Evolutionary conservation across 2,329 filamentous ascomycete genomes (phyloP).

Genomic region (Dactylella cylindrospora): DNA sequence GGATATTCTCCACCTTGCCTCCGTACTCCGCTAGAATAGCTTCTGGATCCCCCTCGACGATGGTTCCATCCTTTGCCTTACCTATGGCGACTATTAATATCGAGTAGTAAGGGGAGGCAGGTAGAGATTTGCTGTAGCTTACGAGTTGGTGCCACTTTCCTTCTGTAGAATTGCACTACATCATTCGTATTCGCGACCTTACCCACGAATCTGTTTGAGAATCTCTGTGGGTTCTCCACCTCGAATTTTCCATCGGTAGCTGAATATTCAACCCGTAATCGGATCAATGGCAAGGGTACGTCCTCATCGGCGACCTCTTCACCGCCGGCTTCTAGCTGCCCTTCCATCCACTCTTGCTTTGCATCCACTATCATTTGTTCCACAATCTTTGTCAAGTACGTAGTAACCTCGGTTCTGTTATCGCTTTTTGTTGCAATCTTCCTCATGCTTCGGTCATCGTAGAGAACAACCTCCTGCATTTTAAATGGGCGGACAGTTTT

Average conservation of each 20-base stretch:
- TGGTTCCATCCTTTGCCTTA: conserved; percentile 56
- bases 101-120: neutral
- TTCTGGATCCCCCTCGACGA: conserved; percentile 64
- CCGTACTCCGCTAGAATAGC: conserved; percentile 61
- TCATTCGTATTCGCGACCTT: conserved; percentile 92
- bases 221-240: conserved; percentile 91
- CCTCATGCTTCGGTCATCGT: conserved; percentile 73
- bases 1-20: conserved; percentile 68
- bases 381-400: conserved; percentile 73
- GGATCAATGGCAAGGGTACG: conserved; percentile 77
- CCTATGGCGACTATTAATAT: conserved; percentile 35
- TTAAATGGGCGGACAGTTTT: conserved; percentile 90
- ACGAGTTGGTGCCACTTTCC: conserved; percentile 66
- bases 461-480: conserved; percentile 76
- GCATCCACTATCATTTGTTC: conserved; percentile 86
- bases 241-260: conserved; percentile 83
- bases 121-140: conserved; percentile 46
- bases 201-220: conserved; percentile 88
- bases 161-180: conserved; percentile 87
- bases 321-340: conserved; percentile 63
- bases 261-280: conserved; percentile 87
- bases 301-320: conserved; percentile 62
- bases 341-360: conserved; percentile 73
- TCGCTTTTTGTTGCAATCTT: conserved; percentile 77
- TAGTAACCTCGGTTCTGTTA: conserved; percentile 77